These are phyloP conservation scores for Rutstroemia sydowiana DNA, from an alignment of 2,329 filamentous ascomycete species.

Conservation along the genomic window DNA sequence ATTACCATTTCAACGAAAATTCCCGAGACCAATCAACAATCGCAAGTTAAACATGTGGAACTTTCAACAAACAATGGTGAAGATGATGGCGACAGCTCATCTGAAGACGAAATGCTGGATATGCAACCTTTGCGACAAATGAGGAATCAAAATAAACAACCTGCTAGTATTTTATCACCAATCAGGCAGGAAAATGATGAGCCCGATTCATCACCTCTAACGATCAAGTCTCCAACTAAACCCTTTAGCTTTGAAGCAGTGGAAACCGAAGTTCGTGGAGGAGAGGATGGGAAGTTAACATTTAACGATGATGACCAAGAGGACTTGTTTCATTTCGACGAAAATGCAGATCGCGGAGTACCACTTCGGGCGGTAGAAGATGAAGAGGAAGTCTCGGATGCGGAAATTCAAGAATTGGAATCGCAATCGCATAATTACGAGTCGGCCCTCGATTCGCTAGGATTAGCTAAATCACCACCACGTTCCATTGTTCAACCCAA, in stretches of 20 bases:
- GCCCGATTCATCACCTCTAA: background rate
- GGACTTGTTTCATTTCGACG: constrained; percentile 25
- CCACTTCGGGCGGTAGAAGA: constrained; percentile 8
- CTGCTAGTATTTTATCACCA: constrained; percentile 9
- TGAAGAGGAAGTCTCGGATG: constrained; percentile 11
- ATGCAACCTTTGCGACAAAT: constrained; percentile 18
- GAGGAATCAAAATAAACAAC: constrained; percentile 11
- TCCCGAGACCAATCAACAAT: background rate
- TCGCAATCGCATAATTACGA: background rate
- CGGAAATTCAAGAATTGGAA: constrained; percentile 4
- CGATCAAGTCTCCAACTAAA: constrained; percentile 6
- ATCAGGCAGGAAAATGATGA: background rate
- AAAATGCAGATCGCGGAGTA: constrained; percentile 12
- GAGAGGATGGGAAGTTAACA: constrained; percentile 8
- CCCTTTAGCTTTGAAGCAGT: constrained; percentile 2
- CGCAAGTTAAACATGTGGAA: background rate
- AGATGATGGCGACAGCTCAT: constrained; percentile 8
- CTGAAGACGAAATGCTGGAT: constrained; percentile 23
- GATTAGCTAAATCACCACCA: constrained; percentile 11
- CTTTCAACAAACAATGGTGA: background rate
- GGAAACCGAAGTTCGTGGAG: background rate
- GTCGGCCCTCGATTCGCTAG: constrained; percentile 1
- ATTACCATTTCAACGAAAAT: background rate
- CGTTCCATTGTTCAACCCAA: background rate
- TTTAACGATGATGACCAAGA: constrained; percentile 19